phyloP scores from a whole-genome alignment of 2,329 filamentous ascomycete species.

The Colletotrichum salicis region DNA sequence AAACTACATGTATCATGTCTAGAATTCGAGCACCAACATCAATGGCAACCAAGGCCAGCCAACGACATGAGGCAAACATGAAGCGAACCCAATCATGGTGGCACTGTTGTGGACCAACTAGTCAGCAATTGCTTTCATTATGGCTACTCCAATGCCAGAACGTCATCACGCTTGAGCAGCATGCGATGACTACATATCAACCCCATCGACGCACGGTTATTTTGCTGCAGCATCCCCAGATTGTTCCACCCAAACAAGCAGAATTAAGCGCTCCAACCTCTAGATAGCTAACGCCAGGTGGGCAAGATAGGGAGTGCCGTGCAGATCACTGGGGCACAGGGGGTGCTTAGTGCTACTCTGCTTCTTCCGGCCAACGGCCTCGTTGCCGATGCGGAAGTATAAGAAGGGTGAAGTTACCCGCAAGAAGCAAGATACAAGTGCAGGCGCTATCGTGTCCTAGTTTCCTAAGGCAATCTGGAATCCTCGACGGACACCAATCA shows the following conservation, averaged over 20 bases:
- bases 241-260: neutral
- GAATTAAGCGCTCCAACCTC: neutral
- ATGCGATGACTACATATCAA: neutral
- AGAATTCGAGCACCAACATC: too few species aligned
- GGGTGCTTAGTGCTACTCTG: neutral
- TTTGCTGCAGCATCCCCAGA: neutral
- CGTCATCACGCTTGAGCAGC: conserved; percentile 17
- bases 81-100: neutral
- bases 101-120: neutral
- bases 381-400: neutral
- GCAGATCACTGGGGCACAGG: neutral
- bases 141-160: neutral
- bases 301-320: neutral
- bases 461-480: neutral
- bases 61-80: neutral
- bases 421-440: neutral
- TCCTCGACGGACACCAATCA: neutral
- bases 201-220: neutral
- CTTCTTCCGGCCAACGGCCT: neutral
- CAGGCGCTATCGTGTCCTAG: neutral
- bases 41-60: neutral
- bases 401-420: neutral
- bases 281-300: neutral
- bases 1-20: too few species aligned
- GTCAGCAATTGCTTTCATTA: neutral